Conservation (phyloP, 2,329 filamentous ascomycete species). For the Paraphoma chrysanthemicola region DNA sequence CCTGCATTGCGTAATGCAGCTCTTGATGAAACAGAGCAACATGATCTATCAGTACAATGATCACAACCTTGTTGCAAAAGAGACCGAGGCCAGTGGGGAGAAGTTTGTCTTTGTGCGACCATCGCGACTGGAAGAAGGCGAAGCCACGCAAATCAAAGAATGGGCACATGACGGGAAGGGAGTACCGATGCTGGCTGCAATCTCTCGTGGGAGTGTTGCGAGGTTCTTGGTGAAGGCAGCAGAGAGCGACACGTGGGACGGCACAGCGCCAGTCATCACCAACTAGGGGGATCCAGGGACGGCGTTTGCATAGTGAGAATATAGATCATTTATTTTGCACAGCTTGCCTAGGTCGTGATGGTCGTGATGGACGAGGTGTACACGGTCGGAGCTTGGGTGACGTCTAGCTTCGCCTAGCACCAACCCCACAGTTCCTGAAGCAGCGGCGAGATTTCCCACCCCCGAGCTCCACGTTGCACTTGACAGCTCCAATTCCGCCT, state of each 20-base stretch:
- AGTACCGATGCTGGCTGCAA: conserved; percentile 49
- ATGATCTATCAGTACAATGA: conserved; percentile 58
- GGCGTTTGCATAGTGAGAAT: background rate
- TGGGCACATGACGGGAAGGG: conserved; percentile 54
- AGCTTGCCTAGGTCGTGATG: background rate
- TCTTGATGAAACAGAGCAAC: conserved; percentile 56
- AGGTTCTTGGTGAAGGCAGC: conserved; percentile 55
- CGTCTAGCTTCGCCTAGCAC: background rate
- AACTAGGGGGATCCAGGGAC: conserved; percentile 31
- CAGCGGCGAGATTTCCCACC: conserved; percentile 7
- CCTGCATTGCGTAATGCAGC: conserved; percentile 51
- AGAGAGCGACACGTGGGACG: conserved; percentile 52
- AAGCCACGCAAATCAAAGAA: conserved; percentile 46
- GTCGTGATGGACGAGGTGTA: too few species aligned
- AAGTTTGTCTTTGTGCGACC: conserved; percentile 57
- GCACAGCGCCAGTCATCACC: conserved; percentile 56
- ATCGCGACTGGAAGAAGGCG: conserved; percentile 52
- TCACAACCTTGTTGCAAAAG: conserved; percentile 55
- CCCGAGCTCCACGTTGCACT: conserved; percentile 6
- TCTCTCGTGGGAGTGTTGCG: conserved; percentile 52
- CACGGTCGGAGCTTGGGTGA: background rate
- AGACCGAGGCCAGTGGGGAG: conserved; percentile 47
- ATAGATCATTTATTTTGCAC: background rate
- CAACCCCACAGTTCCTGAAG: conserved; percentile 1
- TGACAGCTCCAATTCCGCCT: background rate